These are phyloP conservation scores for Talaromyces atroroseus DNA, from an alignment of 2,329 filamentous ascomycete genomes.

Conservation along the genomic window DNA sequence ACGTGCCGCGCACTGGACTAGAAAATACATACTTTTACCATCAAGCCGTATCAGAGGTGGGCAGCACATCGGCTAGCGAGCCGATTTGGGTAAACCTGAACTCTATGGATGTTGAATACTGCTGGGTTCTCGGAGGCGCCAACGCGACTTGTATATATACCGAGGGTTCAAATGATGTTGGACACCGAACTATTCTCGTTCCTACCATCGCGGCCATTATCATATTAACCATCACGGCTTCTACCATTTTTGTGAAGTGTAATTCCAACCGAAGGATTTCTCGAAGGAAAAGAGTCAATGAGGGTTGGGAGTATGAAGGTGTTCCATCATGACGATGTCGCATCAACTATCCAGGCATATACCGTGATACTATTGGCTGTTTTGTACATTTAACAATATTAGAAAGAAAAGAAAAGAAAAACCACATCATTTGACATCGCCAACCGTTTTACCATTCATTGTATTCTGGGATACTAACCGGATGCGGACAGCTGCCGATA, in stretches of 20 bases:
- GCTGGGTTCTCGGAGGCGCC: slow-evolving; percentile 56
- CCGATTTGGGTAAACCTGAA: slow-evolving; percentile 59
- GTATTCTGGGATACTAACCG: background rate
- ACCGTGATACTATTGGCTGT: no score
- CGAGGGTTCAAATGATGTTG: slow-evolving; percentile 36
- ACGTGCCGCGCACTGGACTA: slow-evolving; percentile 55
- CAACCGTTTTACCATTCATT: no score
- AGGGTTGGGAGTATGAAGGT: slow-evolving; percentile 63
- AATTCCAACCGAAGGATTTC: slow-evolving; percentile 55
- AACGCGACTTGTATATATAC: slow-evolving; percentile 57
- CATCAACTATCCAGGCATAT: no score
- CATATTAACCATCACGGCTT: slow-evolving; percentile 54
- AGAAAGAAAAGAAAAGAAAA: no score
- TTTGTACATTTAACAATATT: no score
- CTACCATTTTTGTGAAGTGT: slow-evolving; percentile 61
- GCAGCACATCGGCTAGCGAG: slow-evolving; percentile 21
- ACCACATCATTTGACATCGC: no score
- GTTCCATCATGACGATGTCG: slow-evolving; percentile 46
- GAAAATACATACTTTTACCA: slow-evolving; percentile 57
- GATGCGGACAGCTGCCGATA: background rate
- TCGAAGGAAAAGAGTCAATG: slow-evolving; percentile 45
- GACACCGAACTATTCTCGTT: slow-evolving; percentile 50
- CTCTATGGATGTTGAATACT: slow-evolving; percentile 49
- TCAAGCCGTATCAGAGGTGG: slow-evolving; percentile 21
- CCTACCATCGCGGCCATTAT: slow-evolving; percentile 59